These are phyloP conservation scores for Pythium monospermum DNA, from an alignment of 352 stramenopile species.

Conservation along the genomic window DNA sequence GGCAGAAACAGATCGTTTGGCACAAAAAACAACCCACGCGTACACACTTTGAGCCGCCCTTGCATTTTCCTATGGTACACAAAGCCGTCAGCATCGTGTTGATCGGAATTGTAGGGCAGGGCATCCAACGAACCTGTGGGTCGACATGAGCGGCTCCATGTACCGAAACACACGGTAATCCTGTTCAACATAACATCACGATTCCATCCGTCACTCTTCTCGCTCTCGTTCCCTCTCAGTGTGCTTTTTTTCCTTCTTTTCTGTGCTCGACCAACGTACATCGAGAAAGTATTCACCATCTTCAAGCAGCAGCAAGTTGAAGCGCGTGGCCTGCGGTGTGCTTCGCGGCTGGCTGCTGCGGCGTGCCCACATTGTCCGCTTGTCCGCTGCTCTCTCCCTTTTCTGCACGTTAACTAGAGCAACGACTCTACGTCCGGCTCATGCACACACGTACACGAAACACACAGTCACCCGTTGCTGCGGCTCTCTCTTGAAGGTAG, in stretches of 20 bases:
- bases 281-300: slow-evolving; percentile 94
- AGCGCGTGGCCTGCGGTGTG: too few relatives aligned
- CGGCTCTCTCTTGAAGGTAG: too few relatives aligned
- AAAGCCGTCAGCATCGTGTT: neutral
- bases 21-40: slow-evolving; percentile 90
- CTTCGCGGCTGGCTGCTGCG: slow-evolving; percentile 18
- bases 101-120: neutral
- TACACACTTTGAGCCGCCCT: slow-evolving; percentile 84
- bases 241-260: too few relatives aligned
- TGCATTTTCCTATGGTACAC: slow-evolving; percentile 63
- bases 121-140: slow-evolving; percentile 45
- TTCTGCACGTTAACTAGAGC: too few relatives aligned
- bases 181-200: too few relatives aligned
- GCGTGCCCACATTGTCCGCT: slow-evolving; percentile 14
- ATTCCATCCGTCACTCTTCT: too few relatives aligned
- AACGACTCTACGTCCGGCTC: too few relatives aligned
- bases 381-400: neutral
- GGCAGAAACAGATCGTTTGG: slow-evolving; percentile 77
- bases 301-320: slow-evolving; percentile 92
- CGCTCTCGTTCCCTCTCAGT: too few relatives aligned
- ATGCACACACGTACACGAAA: too few relatives aligned
- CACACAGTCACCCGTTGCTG: too few relatives aligned
- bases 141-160: slow-evolving; percentile 45
- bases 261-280: slow-evolving; percentile 54
- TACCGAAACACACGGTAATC: slow-evolving; percentile 84